Base-by-base conservation (phyloP, 2,329 filamentous ascomycete species). In the Talaromyces piceae region DNA sequence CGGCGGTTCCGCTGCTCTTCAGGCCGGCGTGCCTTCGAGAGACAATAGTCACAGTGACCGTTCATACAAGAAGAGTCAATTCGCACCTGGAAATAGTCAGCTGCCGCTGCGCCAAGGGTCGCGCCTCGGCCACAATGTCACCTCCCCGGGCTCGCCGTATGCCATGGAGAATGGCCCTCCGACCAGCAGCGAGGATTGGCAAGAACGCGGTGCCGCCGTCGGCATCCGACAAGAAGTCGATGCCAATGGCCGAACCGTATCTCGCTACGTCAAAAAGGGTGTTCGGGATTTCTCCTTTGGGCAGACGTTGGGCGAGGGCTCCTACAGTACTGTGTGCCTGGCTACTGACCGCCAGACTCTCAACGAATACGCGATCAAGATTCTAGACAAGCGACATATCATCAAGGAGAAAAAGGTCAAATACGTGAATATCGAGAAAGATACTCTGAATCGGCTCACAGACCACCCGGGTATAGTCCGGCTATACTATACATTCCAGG, bases 341-440 rank as follows among this genome's bases (percentile, higher is more conserved):
- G 93, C 91, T 31, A 95, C 90, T 3, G 93, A 98, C 69, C 84
- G 91, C 55, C 89, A 95, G 68, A 95, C 89, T 1, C 74, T 94
- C 52, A 95, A 95, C 63, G 91, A 98, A 68, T 97, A 97, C 65
- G 93, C 93, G 23, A 91, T 98, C 72, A 98, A 98, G 69, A 91
- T 98, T 13, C 80, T 98, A 44, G 93, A 98, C 72, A 98, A 98
- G 73, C 83, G 90, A 62, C 93, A 98, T 69, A 98, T 98, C 64
- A 98, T 98, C 77, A 98, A 97, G 71, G 93, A 98, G 73, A 97
- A 95, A 72, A 98, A 98, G 78, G 95, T 98, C 64, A 98, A 98
- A 77, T 98, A 98, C 65, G 93, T 98, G 70, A 98, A 97, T 71
- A 98, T 98, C 62, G 93, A 98, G 71, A 96, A 96, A 73, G 91